Percentiles rank a stretch among this genome's conserved stretches.
Evolutionary conservation across 305 asterid genomes (phyloP).

Genomic region (Solanum chacoense): DNA sequence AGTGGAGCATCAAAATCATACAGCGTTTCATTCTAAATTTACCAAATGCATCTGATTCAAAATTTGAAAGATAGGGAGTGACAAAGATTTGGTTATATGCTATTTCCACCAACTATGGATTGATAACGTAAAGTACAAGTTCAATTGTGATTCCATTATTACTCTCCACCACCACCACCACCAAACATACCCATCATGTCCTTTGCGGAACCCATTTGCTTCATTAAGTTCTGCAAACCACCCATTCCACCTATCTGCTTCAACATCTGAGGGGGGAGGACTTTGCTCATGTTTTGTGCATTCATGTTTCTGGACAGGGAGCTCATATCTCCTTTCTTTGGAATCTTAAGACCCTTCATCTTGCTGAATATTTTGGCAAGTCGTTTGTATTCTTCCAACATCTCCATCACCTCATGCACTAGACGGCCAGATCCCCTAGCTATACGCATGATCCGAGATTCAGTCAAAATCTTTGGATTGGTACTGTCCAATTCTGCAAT

Average conservation of each 20-base stretch:
- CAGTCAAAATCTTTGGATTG: conserved; percentile 77
- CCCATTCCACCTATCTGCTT: conserved; percentile 99
- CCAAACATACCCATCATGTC: conserved; percentile 99
- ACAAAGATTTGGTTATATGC: not conserved
- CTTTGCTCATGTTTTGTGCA: conserved; percentile 94
- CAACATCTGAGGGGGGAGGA: conserved; percentile 86
- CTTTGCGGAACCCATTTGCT: conserved; percentile 79
- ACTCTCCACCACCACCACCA: conserved; percentile 62
- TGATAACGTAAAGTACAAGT: not conserved
- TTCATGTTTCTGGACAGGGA: conserved; percentile 79
- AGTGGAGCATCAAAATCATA: not conserved
- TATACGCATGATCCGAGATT: conserved; percentile 78
- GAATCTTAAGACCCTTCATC: conserved; percentile 98
- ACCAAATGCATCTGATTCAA: not conserved
- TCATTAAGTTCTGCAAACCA: conserved; percentile 88
- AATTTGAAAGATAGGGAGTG: not conserved
- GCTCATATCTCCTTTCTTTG: conserved; percentile 97
- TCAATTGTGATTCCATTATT: not conserved
- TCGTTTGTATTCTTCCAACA: conserved; percentile 96
- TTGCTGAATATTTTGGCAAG: conserved; percentile 83
- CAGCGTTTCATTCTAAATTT: not conserved
- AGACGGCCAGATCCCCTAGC: conserved; percentile 92
- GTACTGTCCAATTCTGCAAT: conserved; percentile 84
- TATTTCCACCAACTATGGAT: not conserved
- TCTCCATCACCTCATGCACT: conserved; percentile 76